Evolutionary conservation across 1,284 basidiomycete genomes (phyloP), one percentile per base, ranked within the genome.

Genomic region (Mixia osmundae): DNA sequence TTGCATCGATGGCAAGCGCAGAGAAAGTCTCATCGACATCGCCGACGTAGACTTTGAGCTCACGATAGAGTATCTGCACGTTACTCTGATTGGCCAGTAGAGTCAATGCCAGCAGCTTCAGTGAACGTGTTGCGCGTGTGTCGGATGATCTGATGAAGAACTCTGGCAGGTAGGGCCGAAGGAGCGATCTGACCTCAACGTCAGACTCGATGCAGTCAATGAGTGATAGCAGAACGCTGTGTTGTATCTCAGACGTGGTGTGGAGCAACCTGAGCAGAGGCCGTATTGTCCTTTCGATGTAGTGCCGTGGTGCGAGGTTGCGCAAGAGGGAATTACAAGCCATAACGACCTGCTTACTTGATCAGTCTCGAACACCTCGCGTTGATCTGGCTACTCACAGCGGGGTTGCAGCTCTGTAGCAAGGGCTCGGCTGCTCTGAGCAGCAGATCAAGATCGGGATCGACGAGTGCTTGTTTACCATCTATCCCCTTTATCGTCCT

Each of bases 11-110:
- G 1, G 79, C 68, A 28, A 69, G 69, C 12, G 66, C 62, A 0
- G 77, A 73, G 0, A 85, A 66, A 2, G 50, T 47, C 45, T 77
- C 72, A 36, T 79, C 68, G 1, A 66, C 57, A 50, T 79, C 73
- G 12, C 75, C 69, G 1, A 71, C 64, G 49, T 75, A 83, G 43
- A 77, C 70, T 77, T 83, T 71, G 46, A 87, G 72, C 53, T 94
- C 85, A 21, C 71, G 62, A 40, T 89, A 58, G 7, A 82, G 63
- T 0, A 64, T 58, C 29, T 68, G 62, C 35, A 75, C 69, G 45
- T 75, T 85, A 23, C 76, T 71, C 15, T 58, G 46, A 15, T 63
- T 66, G 32, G 75, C 61, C 4, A 89, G 54, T 3, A 63, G 62
- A 6, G 72, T 57, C 33, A 94, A 57, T 2, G 82, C 61, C 21